Conservation (phyloP, 83 land plant genomes). For the Picea mariana region DNA sequence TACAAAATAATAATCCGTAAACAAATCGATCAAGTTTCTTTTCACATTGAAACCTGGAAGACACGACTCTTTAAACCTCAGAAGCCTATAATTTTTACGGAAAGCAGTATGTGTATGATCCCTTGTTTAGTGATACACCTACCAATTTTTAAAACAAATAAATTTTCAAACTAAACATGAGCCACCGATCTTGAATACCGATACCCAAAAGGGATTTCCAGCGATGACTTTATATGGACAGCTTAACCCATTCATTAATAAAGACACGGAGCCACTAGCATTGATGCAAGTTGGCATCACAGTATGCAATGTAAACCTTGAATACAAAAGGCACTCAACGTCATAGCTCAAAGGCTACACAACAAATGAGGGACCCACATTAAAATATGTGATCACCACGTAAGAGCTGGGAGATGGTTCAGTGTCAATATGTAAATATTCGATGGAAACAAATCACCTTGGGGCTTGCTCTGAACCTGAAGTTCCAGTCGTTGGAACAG, state of each 20-base stretch:
- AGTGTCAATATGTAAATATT: not conserved
- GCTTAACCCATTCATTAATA: conserved; percentile 9
- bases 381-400: conserved; percentile 1
- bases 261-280: conserved; percentile 11
- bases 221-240: conserved; percentile 12
- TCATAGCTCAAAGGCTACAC: conserved; percentile 4
- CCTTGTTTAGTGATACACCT: conserved; percentile 1
- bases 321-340: conserved; percentile 1
- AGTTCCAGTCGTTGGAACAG: conserved; percentile 55
- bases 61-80: not conserved
- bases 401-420: not conserved
- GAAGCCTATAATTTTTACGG: conserved; percentile 2
- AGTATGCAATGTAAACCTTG: conserved; percentile 5
- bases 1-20: conserved; percentile 11
- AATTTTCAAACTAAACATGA: not conserved
- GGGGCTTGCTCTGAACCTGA: conserved; percentile 77
- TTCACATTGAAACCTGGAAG: not conserved
- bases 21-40: conserved; percentile 5
- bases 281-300: conserved; percentile 12
- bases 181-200: not conserved
- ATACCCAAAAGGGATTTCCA: not conserved
- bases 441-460: conserved; percentile 29
- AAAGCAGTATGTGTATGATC: conserved; percentile 2
- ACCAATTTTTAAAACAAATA: conserved; percentile 9
- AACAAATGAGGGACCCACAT: conserved; percentile 10